Base-by-base conservation (phyloP, 2,329 filamentous ascomycete species). In the Bipolaris oryzae region DNA sequence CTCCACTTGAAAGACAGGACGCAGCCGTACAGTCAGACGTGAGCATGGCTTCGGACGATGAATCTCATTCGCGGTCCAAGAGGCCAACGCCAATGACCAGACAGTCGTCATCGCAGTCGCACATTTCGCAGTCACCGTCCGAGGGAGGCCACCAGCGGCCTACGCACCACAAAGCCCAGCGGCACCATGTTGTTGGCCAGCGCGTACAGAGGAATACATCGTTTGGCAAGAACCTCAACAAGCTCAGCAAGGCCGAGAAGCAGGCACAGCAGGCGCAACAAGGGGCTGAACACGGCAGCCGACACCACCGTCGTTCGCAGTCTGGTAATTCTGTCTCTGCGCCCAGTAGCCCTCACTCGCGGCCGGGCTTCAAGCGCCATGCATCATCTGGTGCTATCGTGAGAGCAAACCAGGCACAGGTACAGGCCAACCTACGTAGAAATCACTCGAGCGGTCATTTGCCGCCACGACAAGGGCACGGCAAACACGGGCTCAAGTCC, bases 381-480 rank as follows among this genome's bases (percentile, higher is more conserved):
- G 74, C 75, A 16, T 78, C 76, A 28, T 73, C 75, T 23, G 70
- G 74, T 57, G 74, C 66, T 60, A 68, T 79, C 56, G 64, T 75
- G 66, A 67, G 74, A 45, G 66, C 60, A 34, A 60, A 63, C 33
- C 73, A 72, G 46, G 68, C 70, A 23, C 71, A 77, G 42, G 68
- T 69, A 13, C 71, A 75, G 39, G 64, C 67, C 7, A 68, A 66
- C 21, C 62, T 79, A 55, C 74, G 73, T 67, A 77, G 76, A 63
- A 79, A 78, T 58, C 72, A 77, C 55, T 80, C 78, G 25, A 80
- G 80, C 67, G 77, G 79, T 15, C 78, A 81, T 56, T 72, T 82
- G 48, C 71, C 77, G 28, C 73, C 77, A 33, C 73, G 78, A 16
- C 69, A 77, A 50, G 71, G 70, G 18, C 76, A 74, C 31, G 68